Base-by-base conservation (phyloP, 495 filamentous ascomycete species). In the Venustampulla echinocandica region DNA sequence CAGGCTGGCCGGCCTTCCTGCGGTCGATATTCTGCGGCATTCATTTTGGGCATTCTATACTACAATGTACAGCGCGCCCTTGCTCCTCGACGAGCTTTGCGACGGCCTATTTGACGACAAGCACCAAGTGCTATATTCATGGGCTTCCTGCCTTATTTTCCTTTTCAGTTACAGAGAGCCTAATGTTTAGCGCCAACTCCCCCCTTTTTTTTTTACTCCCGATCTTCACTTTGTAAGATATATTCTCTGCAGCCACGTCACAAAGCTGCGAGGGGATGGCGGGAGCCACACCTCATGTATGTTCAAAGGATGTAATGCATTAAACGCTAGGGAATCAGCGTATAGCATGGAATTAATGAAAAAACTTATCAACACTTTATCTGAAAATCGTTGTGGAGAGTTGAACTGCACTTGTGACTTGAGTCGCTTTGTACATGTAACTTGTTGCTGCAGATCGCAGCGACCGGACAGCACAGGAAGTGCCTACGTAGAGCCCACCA, bases 131-230 rank as follows among this genome's bases (percentile, higher is more conserved):
- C 41, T 42, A 25, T 18, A 42, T 56, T 39, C 52, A 49, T 33
- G 45, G 53, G 35, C 42, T 23, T 48, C 19, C 46, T 36, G 11
- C 30, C 18, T 32, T 42, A 22, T 41, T 46, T 42, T 35, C 34
- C 40, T 40, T 30, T 46, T 42, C 38, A 35, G 24, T 38, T 50
- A 43, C 23, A 37, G 44, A 42, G 46, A 27, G 47, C 52, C 47
- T 58, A 58, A 58, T 58, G 55, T 58, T 52, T 54, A 57, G 50
- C 53, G 48, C 50, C 53, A 50, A 42, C 13, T 57, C 42, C 34
- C 35, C 50, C 46, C 38, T 23, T 28, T 38, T n/a, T 50, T 51
- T 57, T 46, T 50, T 37, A 32, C 32, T 44, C 38, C n/a, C n/a
- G 35, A 53, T 52, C 40, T 56, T 49, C 45, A 48, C 36, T 49